phyloP scores from a whole-genome alignment of 139 green algal genomes.

The Nannochloris sp. region DNA sequence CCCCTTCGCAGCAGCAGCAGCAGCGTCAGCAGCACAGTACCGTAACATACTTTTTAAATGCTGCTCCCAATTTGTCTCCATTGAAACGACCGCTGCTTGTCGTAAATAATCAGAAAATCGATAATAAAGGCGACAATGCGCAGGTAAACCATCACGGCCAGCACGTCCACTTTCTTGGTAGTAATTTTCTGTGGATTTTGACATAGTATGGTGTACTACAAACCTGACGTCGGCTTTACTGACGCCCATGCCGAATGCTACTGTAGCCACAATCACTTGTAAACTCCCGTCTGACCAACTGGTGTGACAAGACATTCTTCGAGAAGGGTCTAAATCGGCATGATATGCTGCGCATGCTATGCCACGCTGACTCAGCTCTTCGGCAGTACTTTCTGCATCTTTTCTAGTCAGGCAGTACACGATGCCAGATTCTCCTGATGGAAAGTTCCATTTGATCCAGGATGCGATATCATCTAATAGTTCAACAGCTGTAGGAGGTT shows the following conservation, averaged over 20 bases:
- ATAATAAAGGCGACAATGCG: conserved; percentile 58
- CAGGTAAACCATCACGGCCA: conserved; percentile 51
- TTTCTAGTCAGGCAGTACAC: conserved; percentile 82
- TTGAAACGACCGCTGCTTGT: conserved; percentile 48
- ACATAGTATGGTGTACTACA: conserved; percentile 33
- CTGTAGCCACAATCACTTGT: conserved; percentile 68
- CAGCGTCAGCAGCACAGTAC: conserved; percentile 50
- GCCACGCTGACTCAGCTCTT: conserved; percentile 38
- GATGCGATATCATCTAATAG: conserved; percentile 29
- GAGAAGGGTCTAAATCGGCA: conserved; percentile 64
- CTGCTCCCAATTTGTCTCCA: conserved; percentile 50
- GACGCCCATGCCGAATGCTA: conserved; percentile 83
- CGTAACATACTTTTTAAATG: conserved; percentile 41
- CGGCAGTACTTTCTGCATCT: conserved; percentile 24
- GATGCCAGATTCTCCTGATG: conserved; percentile 51
- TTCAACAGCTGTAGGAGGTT: conserved; percentile 3
- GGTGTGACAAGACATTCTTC: conserved; percentile 53
- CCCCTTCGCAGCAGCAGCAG: too few relatives aligned
- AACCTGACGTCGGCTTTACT: conserved; percentile 67
- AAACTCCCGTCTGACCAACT: conserved; percentile 48
- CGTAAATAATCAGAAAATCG: conserved; percentile 54
- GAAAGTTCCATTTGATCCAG: conserved; percentile 43
- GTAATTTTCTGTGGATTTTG: conserved; percentile 62
- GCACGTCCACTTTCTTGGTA: conserved; percentile 61
- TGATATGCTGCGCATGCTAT: conserved; percentile 71